phyloP scores from a whole-genome alignment of 495 filamentous ascomycete species.

The Eremomyces bilateralis region DNA sequence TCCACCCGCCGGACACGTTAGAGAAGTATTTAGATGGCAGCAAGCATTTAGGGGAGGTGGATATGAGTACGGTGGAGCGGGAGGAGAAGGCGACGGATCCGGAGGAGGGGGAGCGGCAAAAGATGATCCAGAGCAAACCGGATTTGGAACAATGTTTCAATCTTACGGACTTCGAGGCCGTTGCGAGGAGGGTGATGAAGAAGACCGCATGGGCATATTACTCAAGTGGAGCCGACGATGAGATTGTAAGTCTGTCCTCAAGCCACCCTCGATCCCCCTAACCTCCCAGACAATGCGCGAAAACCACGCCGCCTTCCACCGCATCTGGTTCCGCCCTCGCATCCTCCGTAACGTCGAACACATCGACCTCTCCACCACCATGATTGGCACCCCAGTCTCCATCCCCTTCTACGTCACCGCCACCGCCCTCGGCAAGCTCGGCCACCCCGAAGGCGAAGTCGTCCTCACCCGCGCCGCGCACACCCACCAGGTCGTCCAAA shows the following conservation, averaged over 20 bases:
- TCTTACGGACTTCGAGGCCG: conserved; percentile 82
- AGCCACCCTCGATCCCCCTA: neutral
- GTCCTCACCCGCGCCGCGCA: conserved; percentile 65
- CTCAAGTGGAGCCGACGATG: conserved; percentile 86
- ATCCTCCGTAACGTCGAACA: conserved; percentile 71
- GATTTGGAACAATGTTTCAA: conserved; percentile 81
- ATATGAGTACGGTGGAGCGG: conserved; percentile 64
- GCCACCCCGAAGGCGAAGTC: conserved; percentile 74
- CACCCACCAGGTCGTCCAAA: conserved; percentile 76
- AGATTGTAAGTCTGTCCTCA: conserved; percentile 48
- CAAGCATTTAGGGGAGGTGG: conserved; percentile 78
- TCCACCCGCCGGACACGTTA: conserved; percentile 57
- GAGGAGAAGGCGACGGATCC: conserved; percentile 50
- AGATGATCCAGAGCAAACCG: conserved; percentile 60
- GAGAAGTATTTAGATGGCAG: conserved; percentile 65
- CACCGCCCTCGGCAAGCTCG: conserved; percentile 79
- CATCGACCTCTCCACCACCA: conserved; percentile 66
- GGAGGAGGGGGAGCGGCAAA: conserved; percentile 53
- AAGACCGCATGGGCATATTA: conserved; percentile 94
- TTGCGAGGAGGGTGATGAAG: conserved; percentile 77
- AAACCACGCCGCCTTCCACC: conserved; percentile 89
- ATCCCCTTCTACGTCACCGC: conserved; percentile 87
- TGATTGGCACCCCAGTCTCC: conserved; percentile 66
- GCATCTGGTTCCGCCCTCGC: conserved; percentile 88
- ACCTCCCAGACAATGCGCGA: conserved; percentile 64